These are phyloP conservation scores for Xylariaceae sp. DNA, from an alignment of 2,329 filamentous ascomycete species.

Conservation along the genomic window DNA sequence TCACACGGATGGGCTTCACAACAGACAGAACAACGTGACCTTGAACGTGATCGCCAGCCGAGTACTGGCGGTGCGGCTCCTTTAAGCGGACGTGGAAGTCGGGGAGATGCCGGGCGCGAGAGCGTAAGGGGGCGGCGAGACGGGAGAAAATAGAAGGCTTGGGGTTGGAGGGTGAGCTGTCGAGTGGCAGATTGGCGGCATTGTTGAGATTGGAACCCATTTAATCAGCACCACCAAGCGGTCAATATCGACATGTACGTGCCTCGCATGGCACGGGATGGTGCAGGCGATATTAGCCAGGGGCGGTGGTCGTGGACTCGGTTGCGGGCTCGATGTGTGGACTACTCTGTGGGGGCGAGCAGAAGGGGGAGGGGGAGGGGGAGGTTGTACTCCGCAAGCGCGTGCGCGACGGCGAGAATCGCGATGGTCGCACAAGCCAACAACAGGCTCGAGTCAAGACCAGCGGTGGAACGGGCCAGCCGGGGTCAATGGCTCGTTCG, in stretches of 20 bases:
- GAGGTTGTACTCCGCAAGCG: background rate
- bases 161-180: conserved; percentile 39
- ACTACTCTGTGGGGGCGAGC: background rate
- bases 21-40: conserved; percentile 70
- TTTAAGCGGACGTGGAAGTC: conserved; percentile 76
- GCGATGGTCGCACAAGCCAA: conserved; percentile 7
- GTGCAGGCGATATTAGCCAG: conserved; percentile 22
- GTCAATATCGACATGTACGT: conserved; percentile 20
- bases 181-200: conserved; percentile 37
- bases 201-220: conserved; percentile 44
- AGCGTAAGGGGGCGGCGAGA: conserved; percentile 48
- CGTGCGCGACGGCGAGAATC: conserved; percentile 6
- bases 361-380: background rate
- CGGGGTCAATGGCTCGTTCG: conserved; percentile 7
- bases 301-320: background rate
- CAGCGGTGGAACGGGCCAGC: conserved; percentile 10
- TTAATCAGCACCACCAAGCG: conserved; percentile 36
- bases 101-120: conserved; percentile 60
- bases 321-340: background rate
- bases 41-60: conserved; percentile 68
- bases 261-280: conserved; percentile 32
- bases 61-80: conserved; percentile 73
- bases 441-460: background rate
- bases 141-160: conserved; percentile 50
- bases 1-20: conserved; percentile 70